phyloP scores from a whole-genome alignment of 177 flowering plant species.

The Vitis hybrid region DNA sequence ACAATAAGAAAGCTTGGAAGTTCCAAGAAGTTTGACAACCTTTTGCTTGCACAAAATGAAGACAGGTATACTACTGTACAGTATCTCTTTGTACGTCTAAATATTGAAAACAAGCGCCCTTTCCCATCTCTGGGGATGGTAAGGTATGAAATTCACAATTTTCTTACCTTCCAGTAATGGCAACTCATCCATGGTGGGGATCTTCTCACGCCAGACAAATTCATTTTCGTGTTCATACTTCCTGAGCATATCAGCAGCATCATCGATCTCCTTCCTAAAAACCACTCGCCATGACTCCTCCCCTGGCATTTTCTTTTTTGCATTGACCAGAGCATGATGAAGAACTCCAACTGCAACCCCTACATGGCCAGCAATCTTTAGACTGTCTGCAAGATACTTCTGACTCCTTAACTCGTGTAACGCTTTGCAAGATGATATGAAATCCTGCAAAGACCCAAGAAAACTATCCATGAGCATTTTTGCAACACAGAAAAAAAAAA shows the following conservation, averaged over 20 bases:
- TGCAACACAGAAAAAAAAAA: not conserved
- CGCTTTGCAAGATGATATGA: constrained; percentile 34
- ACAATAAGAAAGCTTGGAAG: too few species aligned
- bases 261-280: constrained; percentile 36
- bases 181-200: constrained; percentile 39
- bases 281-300: constrained; percentile 50
- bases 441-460: constrained; percentile 43
- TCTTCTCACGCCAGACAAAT: constrained; percentile 49
- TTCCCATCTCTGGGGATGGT: constrained; percentile 43
- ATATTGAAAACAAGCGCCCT: constrained; percentile 40
- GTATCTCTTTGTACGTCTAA: constrained; percentile 9
- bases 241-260: constrained; percentile 27
- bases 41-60: too few species aligned
- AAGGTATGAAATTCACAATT: constrained; percentile 42
- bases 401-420: constrained; percentile 51
- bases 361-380: constrained; percentile 31
- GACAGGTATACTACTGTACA: not conserved
- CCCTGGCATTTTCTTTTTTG: constrained; percentile 32
- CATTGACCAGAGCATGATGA: constrained; percentile 29
- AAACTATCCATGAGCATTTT: constrained; percentile 5
- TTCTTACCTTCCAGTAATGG: constrained; percentile 48
- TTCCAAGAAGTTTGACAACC: too few species aligned
- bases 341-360: constrained; percentile 60
- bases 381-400: constrained; percentile 42
- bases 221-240: constrained; percentile 59